These are phyloP conservation scores for Babesia gibsoni DNA, from an alignment of 169 alveolate genomes.

Conservation along the genomic window DNA sequence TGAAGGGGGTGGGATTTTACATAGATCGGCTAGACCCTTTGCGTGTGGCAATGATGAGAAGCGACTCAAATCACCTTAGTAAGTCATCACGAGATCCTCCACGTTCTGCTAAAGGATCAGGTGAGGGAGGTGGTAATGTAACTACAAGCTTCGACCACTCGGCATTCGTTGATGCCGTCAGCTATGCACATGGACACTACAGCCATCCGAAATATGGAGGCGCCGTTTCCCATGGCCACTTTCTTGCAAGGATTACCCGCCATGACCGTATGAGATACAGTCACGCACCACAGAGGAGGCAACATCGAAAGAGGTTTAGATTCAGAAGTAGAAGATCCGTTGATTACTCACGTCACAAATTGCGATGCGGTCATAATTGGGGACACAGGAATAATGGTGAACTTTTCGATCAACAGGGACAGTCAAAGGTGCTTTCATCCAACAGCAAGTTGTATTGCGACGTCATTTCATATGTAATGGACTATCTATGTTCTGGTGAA, in stretches of 20 bases:
- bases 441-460: neutral
- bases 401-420: neutral
- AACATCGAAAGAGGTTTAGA: slow-evolving; percentile 1
- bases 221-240: neutral
- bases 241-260: neutral
- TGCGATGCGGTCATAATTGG: slow-evolving; percentile 3
- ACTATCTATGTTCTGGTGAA: slow-evolving; percentile 9
- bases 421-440: neutral
- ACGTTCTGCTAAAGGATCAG: too few species aligned
- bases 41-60: slow-evolving; percentile 2
- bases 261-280: slow-evolving; percentile 6
- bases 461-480: neutral
- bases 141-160: neutral
- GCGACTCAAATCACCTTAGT: slow-evolving; percentile 12
- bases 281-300: neutral
- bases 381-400: neutral
- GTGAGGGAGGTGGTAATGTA: neutral
- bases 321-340: slow-evolving; percentile 7
- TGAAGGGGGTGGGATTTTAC: slow-evolving; percentile 52
- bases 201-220: neutral
- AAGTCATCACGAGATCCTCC: too few species aligned
- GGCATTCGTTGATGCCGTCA: slow-evolving; percentile 8
- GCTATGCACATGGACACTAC: neutral
- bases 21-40: slow-evolving; percentile 60
- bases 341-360: neutral